Evolutionary conservation across 768 basidiomycete species (phyloP), one percentile per base, ranked within the genome.

Genomic region (Lactifluus pinguis): DNA sequence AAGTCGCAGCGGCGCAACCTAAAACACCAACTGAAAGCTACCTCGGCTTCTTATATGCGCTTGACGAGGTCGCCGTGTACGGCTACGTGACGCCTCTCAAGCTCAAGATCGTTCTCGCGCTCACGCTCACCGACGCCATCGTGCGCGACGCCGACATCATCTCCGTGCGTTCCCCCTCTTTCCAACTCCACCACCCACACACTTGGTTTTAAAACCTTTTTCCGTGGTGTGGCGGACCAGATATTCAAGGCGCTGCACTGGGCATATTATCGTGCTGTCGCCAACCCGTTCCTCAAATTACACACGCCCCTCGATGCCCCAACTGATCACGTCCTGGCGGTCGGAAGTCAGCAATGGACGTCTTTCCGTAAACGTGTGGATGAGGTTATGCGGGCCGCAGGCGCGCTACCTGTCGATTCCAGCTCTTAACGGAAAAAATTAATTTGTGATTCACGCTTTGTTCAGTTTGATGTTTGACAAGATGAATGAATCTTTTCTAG

Each of bases 51-150:
- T 73, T 95, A 29, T 92, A 91, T 71, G 80, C 86, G n/a, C 87
- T 95, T 79, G 93, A 95, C 73, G 92, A 95, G 66, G 87, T 91
- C 53, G 92, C 90, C 2, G 89, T 92, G 42, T 95, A 95, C 72
- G 93, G 92, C 44, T 95, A 92, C 73, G 82, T 93, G 53, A 93
- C 91, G 10, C 90, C 92, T 13, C 76, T 91, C 62, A 90, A 87
- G 69, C 79, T 93, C 68, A 94, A 93, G 76, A 92, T 95, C 67
- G 80, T 95, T 59, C 69, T 95, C 55, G 86, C 86, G 0, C 72
- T 95, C 53, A 85, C 89, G 8, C 73, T 94, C 64, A 83, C 88
- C 8, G 93, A 95, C 69, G 78, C 87, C 13, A 82, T 93, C 21
- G 83, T 94, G 34, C 82, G 83, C 42, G 93, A 95, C 69, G 77